Base-by-base conservation (phyloP, 352 stramenopile species). In the Phytophthora capsici region DNA sequence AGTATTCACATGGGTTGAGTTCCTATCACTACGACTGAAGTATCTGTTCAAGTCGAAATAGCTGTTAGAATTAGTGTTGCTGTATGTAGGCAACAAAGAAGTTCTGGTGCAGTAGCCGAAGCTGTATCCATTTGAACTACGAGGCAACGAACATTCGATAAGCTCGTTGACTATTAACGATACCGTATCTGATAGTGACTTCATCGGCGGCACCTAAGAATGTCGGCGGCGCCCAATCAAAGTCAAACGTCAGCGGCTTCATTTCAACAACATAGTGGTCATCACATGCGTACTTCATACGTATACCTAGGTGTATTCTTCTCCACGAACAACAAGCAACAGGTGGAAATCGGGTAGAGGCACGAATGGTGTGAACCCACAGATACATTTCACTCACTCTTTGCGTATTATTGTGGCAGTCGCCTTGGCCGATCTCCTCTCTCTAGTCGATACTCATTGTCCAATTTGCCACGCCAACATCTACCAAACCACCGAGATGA, bases 321-420 rank as follows among this genome's bases (percentile, higher is more conserved):
- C 25, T 9, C 58, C 60, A 52, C 52, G 43, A 68, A 63, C 43
- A 63, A 16, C 43, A 41, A 63, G 34, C 32, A 63, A 20, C 53
- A 63, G 25, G 19, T 17, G 32, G 60, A 57, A n/a, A 52, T 46
- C 34, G 7, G 45, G 52, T 30, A 38, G 14, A 57, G 28, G 22
- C 25, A 63, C 36, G 47, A 52, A 57, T 20, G 10, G 30, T 6
- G 17, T 52, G 48, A 17, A 54, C 55, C 45, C 34, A 55, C n/a
- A 10, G 12, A 23, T n/a, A n/a, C 38, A 22, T 19, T 30, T n/a
- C n/a, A n/a, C 26, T 10, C 26, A 1, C 25, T 34, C 9, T 44
- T 30, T 30, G 38, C 28, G 8, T 17, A 17, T 12, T 43, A 17
- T 20, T 40, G 25, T 17, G 40, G 40, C 34, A 9, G 5, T 19